Percentiles rank a stretch among this genome's conserved stretches.
Evolutionary conservation across 2,329 filamentous ascomycete species (phyloP).

Genomic region (Ophiostoma sp.): DNA sequence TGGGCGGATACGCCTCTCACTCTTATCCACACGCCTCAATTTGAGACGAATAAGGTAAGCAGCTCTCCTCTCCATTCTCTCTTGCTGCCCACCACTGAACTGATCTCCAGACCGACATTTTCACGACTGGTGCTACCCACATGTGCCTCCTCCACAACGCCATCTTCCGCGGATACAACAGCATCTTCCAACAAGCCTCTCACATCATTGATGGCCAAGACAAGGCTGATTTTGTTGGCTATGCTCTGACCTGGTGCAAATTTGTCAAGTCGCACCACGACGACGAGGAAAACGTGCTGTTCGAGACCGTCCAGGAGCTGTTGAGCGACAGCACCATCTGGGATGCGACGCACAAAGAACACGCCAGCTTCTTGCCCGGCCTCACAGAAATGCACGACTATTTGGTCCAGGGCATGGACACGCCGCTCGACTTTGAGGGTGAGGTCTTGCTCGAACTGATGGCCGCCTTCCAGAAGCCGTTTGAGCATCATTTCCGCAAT

Average conservation of each 20-base stretch:
- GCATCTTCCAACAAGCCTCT: slow-evolving; percentile 60
- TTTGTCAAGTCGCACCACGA: slow-evolving; percentile 62
- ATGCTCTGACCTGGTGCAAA: slow-evolving; percentile 58
- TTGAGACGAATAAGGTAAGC: slow-evolving; percentile 51
- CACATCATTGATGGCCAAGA: slow-evolving; percentile 50
- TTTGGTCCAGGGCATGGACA: slow-evolving; percentile 44
- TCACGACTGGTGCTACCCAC: slow-evolving; percentile 59
- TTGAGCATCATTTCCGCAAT: slow-evolving; percentile 57
- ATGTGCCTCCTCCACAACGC: slow-evolving; percentile 64
- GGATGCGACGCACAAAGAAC: slow-evolving; percentile 55
- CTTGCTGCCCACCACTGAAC: not conserved
- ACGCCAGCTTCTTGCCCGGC: slow-evolving; percentile 54
- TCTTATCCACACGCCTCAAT: slow-evolving; percentile 56
- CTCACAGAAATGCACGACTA: slow-evolving; percentile 55
- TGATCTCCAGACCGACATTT: slow-evolving; percentile 52
- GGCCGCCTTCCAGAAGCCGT: slow-evolving; percentile 51
- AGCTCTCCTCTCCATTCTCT: not conserved
- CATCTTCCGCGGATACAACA: slow-evolving; percentile 64
- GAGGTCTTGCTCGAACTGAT: slow-evolving; percentile 51
- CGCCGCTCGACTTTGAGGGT: slow-evolving; percentile 46
- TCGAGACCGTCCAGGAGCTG: slow-evolving; percentile 55
- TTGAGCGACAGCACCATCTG: slow-evolving; percentile 53
- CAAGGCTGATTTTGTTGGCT: slow-evolving; percentile 57
- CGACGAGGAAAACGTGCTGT: slow-evolving; percentile 59
- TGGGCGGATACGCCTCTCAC: slow-evolving; percentile 60